These are phyloP conservation scores for Paracamarosporium sp. DNA, from an alignment of 2,329 filamentous ascomycete species.

Conservation along the genomic window DNA sequence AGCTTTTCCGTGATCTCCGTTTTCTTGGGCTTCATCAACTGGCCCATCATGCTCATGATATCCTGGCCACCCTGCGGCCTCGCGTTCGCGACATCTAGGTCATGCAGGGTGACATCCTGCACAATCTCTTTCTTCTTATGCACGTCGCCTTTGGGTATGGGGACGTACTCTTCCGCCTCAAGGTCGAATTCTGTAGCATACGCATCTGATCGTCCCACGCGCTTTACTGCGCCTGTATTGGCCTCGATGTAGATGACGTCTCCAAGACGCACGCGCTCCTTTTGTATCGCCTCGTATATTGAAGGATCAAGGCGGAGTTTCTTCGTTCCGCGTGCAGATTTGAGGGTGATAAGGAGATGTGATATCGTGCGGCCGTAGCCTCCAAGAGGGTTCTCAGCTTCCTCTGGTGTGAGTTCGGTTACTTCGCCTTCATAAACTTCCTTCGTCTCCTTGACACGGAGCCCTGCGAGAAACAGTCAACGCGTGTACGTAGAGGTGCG, in stretches of 20 bases:
- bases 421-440: constrained; percentile 99
- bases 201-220: constrained; percentile 92
- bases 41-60: constrained; percentile 99
- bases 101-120: constrained; percentile 96
- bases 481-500: not conserved
- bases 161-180: constrained; percentile 98
- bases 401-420: constrained; percentile 94
- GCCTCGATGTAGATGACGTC: constrained; percentile 99
- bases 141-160: constrained; percentile 97
- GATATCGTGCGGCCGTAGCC: constrained; percentile 98
- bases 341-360: constrained; percentile 90
- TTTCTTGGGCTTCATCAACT: constrained; percentile 99
- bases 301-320: constrained; percentile 95
- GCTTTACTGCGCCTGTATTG: constrained; percentile 97
- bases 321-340: constrained; percentile 96
- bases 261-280: constrained; percentile 93
- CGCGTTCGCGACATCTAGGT: constrained; percentile 94
- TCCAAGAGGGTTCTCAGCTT: constrained; percentile 95
- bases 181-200: constrained; percentile 99
- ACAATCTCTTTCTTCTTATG: constrained; percentile 99
- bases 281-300: constrained; percentile 99
- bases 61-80: constrained; percentile 96
- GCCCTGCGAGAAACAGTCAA: constrained; percentile 50
- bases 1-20: constrained; percentile 99
- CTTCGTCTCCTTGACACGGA: constrained; percentile 97